Base-by-base conservation (phyloP, 2,329 filamentous ascomycete genomes). In the Endoconidiophora polonica region DNA sequence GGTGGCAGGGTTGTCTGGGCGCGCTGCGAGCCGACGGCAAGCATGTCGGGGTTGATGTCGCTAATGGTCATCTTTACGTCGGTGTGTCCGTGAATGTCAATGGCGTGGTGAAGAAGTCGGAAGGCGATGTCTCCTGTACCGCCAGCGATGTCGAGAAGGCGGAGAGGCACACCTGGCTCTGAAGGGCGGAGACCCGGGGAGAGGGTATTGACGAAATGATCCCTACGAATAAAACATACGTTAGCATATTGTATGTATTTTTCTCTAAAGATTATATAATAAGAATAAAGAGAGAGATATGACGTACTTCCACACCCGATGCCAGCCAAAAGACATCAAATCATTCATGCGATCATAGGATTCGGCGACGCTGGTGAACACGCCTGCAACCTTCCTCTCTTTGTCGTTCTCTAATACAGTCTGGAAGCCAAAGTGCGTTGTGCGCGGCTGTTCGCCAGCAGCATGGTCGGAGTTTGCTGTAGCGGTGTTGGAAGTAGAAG, bases 281-380 rank as follows among this genome's bases (percentile, higher is more conserved):
- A 2, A 43, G 7, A 18, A 9, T 9, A 10, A 33, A 10, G 12
- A 33, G 26, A 9, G 12, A 29, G 36, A n/a, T 7, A 24, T 10
- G 44, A 64, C 72, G 46, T 58, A 76, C 76, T 82, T 98, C 91
- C 91, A 98, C 37, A 98, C 70, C 41, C 91, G 83, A 65, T 98
- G 91, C 67, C 94, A 88, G 50, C 91, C 91, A 44, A 98, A 77
- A 5, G 91, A 96, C 91, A 98, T 98, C 57, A 96, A 75, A 65
- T 98, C 91, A 68, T 98, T 98, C 91, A 98, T 98, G 55, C 81
- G 83, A 66, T 98, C 91, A 68, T 98, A 98, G 16, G 83, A 86
- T 55, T 85, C 80, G 57, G 91, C 91, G 39, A 98, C 91, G 57
- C 83, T 95, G 65, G 86, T 90, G 69, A 98, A 98, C 52, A 98